These are phyloP conservation scores for Ramalina peruviana DNA, from an alignment of 495 filamentous ascomycete genomes.

Conservation along the genomic window DNA sequence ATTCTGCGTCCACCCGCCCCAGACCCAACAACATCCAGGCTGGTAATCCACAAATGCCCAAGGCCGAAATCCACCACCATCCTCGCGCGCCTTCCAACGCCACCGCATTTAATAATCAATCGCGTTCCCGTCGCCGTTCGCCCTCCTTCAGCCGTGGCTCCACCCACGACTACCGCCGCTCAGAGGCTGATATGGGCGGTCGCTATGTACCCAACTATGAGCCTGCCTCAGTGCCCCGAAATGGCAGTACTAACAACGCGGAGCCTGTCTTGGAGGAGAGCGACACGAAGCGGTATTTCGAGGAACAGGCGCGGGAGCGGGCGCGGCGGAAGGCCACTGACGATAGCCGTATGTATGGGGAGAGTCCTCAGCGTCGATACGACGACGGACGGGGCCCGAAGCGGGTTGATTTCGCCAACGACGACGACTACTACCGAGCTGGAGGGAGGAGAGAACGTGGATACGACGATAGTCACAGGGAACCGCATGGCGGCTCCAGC, in stretches of 20 bases:
- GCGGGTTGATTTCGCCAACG: conserved; percentile 9
- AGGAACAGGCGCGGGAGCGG: conserved; percentile 12
- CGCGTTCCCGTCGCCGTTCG: conserved; percentile 10
- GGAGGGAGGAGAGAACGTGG: conserved; percentile 10
- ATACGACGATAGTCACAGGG: conserved; percentile 10
- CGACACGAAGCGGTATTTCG: conserved; percentile 13
- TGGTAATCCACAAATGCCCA: conserved; percentile 11
- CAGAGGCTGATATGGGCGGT: conserved; percentile 13
- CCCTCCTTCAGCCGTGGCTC: conserved; percentile 14
- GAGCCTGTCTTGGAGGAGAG: conserved; percentile 14
- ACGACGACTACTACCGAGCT: conserved; percentile 16
- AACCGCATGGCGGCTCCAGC: conserved; percentile 10
- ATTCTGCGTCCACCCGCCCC: conserved; percentile 6
- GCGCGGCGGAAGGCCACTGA: conserved; percentile 14
- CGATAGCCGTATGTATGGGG: conserved; percentile 11
- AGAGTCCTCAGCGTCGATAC: conserved; percentile 18
- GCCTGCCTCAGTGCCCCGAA: conserved; percentile 6
- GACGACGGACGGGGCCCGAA: conserved; percentile 4
- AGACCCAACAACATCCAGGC: conserved; percentile 5
- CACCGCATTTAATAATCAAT: background rate
- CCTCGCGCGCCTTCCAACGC: conserved; percentile 11
- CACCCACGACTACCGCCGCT: conserved; percentile 11
- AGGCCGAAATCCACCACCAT: conserved; percentile 12
- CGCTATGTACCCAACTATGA: conserved; percentile 3
- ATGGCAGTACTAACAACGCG: background rate